Base-by-base conservation (phyloP, 139 green algal genomes). In the Picochlorum sp. region DNA sequence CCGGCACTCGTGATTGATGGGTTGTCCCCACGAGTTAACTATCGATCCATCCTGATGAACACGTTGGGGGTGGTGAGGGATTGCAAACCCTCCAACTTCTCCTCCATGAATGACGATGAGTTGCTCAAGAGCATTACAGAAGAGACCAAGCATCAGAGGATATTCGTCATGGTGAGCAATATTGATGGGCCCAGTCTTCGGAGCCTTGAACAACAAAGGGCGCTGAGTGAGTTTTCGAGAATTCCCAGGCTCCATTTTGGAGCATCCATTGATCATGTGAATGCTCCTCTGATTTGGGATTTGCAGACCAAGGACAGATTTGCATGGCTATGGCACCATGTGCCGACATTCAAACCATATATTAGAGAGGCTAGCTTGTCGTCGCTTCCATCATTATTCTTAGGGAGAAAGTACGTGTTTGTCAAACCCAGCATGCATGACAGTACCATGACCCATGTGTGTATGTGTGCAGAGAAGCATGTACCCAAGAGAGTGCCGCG, bases 261-360 rank as follows among this genome's bases (percentile, higher is more conserved):
- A 2, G 90, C 90, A 26, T 89, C 72, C 18, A 61, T 90, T 14
- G 89, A 97, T 67, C 83, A 97, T 56, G 73, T 87, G 3, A 89
- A 94, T 66, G 77, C 80, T 1, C 61, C 83, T 0, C 62, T 96
- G 58, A 74, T 96, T 37, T 96, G 87, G 87, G 84, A 90, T 71
- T 74, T 75, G 32, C 69, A 74, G 57, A 80, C 58, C 21, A 68
- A 65, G 20, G 69, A 74, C 47, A 56, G 65, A n/a, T 85, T 85
- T 58, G 59, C 71, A 37, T 92, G 88, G 87, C 73, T 88, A 49
- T 89, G 74, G 70, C 51, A 82, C 21, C 74, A 94, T 21, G 78
- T 72, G 32, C 80, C 82, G 24, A 95, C 76, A 38, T 95, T 83
- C 61, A 63, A 65, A 9, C 81, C 83, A 0, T 93, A 96, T 69